Conservation (phyloP, 768 basidiomycete genomes). For the Ramaria sp. region DNA sequence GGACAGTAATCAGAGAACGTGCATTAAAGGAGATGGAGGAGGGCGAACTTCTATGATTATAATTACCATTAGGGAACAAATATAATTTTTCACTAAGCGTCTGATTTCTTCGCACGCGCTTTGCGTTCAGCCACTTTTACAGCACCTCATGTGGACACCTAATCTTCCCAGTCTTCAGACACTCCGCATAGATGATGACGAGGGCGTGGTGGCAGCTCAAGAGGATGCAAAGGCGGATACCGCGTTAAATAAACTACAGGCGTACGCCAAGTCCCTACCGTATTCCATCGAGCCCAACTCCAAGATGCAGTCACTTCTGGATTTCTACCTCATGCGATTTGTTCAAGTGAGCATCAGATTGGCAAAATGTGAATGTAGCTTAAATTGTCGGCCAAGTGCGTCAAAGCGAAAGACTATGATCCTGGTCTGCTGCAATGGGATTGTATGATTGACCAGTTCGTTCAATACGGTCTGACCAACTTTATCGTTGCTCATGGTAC, state of each 20-base stretch:
- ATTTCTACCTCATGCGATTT: slow-evolving; percentile 47
- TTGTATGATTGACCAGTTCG: slow-evolving; percentile 62
- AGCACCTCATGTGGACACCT: slow-evolving; percentile 4
- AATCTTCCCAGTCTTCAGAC: neutral
- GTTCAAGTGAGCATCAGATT: slow-evolving; percentile 4
- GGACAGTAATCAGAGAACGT: slow-evolving; percentile 65
- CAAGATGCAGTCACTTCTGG: slow-evolving; percentile 68
- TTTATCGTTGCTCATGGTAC: neutral
- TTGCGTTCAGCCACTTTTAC: slow-evolving; percentile 1
- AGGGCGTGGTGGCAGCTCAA: neutral
- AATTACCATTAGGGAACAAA: neutral
- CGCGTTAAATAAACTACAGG: slow-evolving; percentile 48
- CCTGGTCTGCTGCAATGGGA: slow-evolving; percentile 76
- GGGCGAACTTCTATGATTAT: slow-evolving; percentile 6
- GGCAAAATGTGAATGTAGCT: neutral
- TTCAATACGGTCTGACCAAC: slow-evolving; percentile 13
- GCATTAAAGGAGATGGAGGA: slow-evolving; percentile 70
- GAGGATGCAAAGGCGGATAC: slow-evolving; percentile 17
- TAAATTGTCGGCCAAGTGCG: slow-evolving; percentile 41
- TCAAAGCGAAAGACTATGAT: slow-evolving; percentile 76
- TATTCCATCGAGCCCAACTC: slow-evolving; percentile 68
- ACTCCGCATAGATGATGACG: neutral
- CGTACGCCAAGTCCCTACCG: slow-evolving; percentile 56
- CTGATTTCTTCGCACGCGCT: neutral
- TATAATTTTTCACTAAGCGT: neutral